Evolutionary conservation across 1,284 basidiomycete genomes (phyloP).

Genomic region (Microbotryum violaceum): DNA sequence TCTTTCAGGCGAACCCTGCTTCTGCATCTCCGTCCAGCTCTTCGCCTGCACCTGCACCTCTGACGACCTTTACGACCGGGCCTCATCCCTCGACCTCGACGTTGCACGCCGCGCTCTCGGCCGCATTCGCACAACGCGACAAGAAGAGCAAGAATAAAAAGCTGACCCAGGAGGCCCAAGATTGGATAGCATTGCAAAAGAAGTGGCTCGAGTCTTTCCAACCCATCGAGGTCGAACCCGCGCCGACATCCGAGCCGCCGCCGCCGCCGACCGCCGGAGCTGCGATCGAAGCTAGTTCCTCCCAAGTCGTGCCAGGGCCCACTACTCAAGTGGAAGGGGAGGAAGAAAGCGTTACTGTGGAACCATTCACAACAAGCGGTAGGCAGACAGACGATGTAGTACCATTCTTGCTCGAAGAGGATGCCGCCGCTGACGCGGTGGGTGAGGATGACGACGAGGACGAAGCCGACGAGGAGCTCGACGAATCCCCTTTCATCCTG

Average conservation of each 20-base stretch:
- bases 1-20: constrained; percentile 16
- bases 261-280: too few relatives aligned
- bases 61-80: neutral
- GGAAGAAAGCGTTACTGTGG: neutral
- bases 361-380: neutral
- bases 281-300: too few relatives aligned
- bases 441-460: too few relatives aligned
- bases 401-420: too few relatives aligned
- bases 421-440: too few relatives aligned
- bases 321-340: neutral
- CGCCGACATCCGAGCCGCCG: too few relatives aligned
- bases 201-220: constrained; percentile 17
- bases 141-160: constrained; percentile 26
- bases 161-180: constrained; percentile 12
- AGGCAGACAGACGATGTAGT: neutral
- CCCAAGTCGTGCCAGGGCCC: too few relatives aligned
- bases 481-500: constrained; percentile 16
- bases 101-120: constrained; percentile 3
- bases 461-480: neutral
- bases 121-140: constrained; percentile 11
- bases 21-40: neutral
- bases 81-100: constrained; percentile 8
- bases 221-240: neutral
- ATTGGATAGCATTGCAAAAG: constrained; percentile 4
- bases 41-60: neutral